Percentiles rank a stretch among this genome's conserved stretches.
Conservation (phyloP, 2,329 filamentous ascomycete species). For the Paraphoma sp. region DNA sequence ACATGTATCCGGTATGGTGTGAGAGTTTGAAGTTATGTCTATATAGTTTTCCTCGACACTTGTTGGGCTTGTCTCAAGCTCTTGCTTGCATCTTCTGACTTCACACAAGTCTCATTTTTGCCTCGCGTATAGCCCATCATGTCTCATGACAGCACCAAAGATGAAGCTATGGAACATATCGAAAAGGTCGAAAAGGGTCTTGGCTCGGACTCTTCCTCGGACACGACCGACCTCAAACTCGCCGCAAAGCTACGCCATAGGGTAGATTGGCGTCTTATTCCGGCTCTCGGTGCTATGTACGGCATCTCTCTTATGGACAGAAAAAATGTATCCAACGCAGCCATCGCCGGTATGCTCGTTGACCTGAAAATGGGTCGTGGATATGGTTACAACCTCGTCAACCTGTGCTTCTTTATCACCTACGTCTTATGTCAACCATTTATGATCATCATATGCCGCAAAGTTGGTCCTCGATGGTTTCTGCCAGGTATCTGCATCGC, state of each 20-base stretch:
- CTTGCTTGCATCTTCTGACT: background rate
- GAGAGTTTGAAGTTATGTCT: background rate
- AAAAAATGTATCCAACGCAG: conserved; percentile 35
- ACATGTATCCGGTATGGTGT: background rate
- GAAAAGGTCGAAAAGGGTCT: conserved; percentile 29
- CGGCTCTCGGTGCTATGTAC: conserved; percentile 31
- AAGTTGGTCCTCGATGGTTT: conserved; percentile 28
- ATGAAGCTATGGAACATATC: conserved; percentile 17
- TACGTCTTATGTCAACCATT: conserved; percentile 32
- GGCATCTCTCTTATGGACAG: conserved; percentile 34
- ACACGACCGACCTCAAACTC: conserved; percentile 22
- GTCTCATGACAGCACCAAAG: conserved; percentile 20
- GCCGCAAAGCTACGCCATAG: conserved; percentile 27
- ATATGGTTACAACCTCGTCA: conserved; percentile 29
- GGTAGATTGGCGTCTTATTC: conserved; percentile 33
- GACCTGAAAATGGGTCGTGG: conserved; percentile 27
- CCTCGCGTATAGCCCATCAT: conserved; percentile 6
- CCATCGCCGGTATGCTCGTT: conserved; percentile 31
- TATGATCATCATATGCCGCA: conserved; percentile 26
- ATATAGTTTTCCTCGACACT: too few species aligned
- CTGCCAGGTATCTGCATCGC: conserved; percentile 27
- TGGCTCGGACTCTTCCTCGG: conserved; percentile 13
- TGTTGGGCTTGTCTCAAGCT: too few species aligned
- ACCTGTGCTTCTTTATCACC: conserved; percentile 35
- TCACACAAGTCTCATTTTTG: background rate